These are phyloP conservation scores for Nymphaea colorata DNA, from an alignment of 164 flowering plant species.

Conservation along the genomic window DNA sequence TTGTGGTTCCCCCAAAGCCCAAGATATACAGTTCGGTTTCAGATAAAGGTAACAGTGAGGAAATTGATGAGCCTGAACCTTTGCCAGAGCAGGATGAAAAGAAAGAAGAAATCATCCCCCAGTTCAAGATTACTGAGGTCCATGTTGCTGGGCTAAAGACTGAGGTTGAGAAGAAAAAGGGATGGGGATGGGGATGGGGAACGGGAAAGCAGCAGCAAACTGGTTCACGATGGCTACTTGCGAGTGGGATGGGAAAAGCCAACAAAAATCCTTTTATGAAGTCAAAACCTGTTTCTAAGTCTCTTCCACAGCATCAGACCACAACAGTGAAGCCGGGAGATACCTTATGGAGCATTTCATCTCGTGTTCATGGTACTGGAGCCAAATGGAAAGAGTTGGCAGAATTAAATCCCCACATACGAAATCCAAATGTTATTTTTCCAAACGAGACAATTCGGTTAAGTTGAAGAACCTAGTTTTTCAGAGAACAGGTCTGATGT, in stretches of 20 bases:
- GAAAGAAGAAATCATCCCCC: conserved; percentile 30
- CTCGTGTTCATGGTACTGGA: conserved; percentile 55
- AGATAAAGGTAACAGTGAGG: conserved; percentile 23
- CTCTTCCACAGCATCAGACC: conserved; percentile 14
- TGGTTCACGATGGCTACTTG: conserved; percentile 94
- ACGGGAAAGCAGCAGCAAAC: conserved; percentile 43
- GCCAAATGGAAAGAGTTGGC: conserved; percentile 59
- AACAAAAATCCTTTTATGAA: conserved; percentile 40
- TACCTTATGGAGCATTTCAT: conserved; percentile 83
- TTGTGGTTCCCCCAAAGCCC: conserved; percentile 75
- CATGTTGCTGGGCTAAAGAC: conserved; percentile 61
- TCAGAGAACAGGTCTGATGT: neutral
- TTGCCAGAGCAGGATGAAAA: conserved; percentile 13
- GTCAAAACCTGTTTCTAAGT: conserved; percentile 36
- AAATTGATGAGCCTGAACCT: conserved; percentile 29
- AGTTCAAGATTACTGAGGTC: conserved; percentile 44
- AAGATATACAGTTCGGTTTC: conserved; percentile 55
- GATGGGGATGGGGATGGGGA: conserved; percentile 25
- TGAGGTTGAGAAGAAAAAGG: conserved; percentile 26
- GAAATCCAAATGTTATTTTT: conserved; percentile 63
- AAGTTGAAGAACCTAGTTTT: conserved; percentile 13
- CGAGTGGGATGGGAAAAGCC: conserved; percentile 75
- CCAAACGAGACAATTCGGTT: conserved; percentile 48
- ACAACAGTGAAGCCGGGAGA: conserved; percentile 36
- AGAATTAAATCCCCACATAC: conserved; percentile 46